Conservation (phyloP, 495 filamentous ascomycete species). For the Xylaria grammica region DNA sequence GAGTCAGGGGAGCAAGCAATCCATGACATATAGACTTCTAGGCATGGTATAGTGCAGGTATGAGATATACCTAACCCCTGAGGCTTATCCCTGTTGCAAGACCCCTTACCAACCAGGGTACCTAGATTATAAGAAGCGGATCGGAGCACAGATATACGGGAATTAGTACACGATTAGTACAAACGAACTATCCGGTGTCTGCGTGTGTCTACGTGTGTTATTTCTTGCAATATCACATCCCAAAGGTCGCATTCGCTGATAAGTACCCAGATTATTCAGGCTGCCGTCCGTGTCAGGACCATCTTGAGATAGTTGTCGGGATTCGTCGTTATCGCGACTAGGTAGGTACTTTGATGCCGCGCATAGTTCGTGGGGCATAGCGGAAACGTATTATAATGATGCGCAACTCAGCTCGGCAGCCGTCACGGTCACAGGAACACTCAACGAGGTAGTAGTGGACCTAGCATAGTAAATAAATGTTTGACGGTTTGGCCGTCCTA, state of each 20-base stretch:
- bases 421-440: background rate
- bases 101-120: slow-evolving; percentile 11
- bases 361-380: slow-evolving; percentile 13
- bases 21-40: background rate
- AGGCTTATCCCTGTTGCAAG: slow-evolving; percentile 3
- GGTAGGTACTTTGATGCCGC: slow-evolving; percentile 15
- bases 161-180: slow-evolving; percentile 8
- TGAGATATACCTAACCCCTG: slow-evolving; percentile 6
- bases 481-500: no score
- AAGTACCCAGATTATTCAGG: no score
- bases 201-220: background rate
- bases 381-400: background rate
- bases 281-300: no score
- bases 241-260: background rate
- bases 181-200: background rate
- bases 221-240: background rate
- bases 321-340: background rate
- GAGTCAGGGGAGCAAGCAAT: slow-evolving; percentile 7
- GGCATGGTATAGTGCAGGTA: background rate
- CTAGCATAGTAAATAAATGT: no score
- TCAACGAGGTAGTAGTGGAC: background rate
- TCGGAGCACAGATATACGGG: background rate
- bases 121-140: slow-evolving; percentile 9
- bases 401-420: background rate
- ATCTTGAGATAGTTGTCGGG: slow-evolving; percentile 9